A percentile compares a stretch with the other conserved stretches of the same genome.
Evolutionary conservation across 495 filamentous ascomycete genomes (phyloP).

Genomic region (Tirmania nivea): DNA sequence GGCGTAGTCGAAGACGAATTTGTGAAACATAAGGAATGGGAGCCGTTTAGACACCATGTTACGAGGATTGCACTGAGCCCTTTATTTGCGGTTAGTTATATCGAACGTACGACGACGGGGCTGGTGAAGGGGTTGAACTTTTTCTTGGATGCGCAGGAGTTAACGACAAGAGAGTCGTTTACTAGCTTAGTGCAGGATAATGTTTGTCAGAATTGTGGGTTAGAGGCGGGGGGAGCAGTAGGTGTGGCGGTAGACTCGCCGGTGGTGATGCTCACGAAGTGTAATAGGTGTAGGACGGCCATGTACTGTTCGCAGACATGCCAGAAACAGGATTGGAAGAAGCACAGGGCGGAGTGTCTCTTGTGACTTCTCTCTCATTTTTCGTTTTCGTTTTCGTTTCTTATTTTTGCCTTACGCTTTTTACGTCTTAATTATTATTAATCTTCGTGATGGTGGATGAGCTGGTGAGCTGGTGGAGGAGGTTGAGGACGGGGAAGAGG

Average conservation of each 20-base stretch:
- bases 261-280: conserved; percentile 21
- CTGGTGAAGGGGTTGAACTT: conserved; percentile 1
- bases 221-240: not conserved
- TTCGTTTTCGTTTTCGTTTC: not conserved
- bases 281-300: conserved; percentile 28
- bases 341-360: conserved; percentile 31
- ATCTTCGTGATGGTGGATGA: too few species aligned
- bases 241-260: conserved; percentile 3
- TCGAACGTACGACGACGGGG: conserved; percentile 5
- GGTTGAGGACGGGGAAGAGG: too few species aligned
- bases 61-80: conserved; percentile 14
- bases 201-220: not conserved
- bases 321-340: conserved; percentile 35
- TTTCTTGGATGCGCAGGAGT: not conserved
- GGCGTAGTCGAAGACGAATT: conserved; percentile 18
- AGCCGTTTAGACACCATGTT: conserved; percentile 8
- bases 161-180: not conserved
- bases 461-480: too few species aligned
- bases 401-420: not conserved
- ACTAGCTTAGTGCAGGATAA: not conserved
- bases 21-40: conserved; percentile 8
- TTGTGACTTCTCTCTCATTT: not conserved
- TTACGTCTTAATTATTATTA: not conserved
- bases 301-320: conserved; percentile 33
- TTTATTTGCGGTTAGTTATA: conserved; percentile 10